These are phyloP conservation scores for Trichoderma aggressivum DNA, from an alignment of 2,329 filamentous ascomycete species.

Conservation along the genomic window DNA sequence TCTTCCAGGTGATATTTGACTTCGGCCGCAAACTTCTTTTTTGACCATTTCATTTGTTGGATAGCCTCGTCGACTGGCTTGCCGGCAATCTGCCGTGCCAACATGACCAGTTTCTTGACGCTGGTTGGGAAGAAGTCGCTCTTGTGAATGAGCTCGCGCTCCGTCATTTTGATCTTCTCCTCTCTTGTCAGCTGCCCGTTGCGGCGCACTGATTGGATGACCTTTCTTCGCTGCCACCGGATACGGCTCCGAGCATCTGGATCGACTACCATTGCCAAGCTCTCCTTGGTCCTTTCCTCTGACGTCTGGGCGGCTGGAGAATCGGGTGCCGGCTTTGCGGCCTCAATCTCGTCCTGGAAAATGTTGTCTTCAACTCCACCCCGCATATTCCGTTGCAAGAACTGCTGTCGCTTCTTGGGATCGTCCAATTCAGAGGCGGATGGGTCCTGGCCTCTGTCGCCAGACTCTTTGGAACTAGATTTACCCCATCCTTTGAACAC, in stretches of 20 bases:
- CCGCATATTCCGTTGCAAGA: conserved; percentile 39
- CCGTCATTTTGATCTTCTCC: conserved; percentile 64
- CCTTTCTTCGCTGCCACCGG: conserved; percentile 79
- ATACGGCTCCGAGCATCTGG: conserved; percentile 69
- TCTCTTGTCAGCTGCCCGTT: conserved; percentile 52
- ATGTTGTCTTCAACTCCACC: conserved; percentile 54
- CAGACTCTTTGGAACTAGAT: conserved; percentile 29
- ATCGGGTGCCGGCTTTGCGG: conserved; percentile 27
- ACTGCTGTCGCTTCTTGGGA: conserved; percentile 41
- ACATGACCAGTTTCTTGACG: conserved; percentile 83
- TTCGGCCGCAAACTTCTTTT: conserved; percentile 86
- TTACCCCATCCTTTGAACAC: conserved; percentile 39
- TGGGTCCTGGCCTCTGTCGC: conserved; percentile 25
- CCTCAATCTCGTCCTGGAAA: conserved; percentile 57
- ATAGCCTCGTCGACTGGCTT: conserved; percentile 95
- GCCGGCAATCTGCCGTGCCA: conserved; percentile 84
- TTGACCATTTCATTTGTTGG: conserved; percentile 89
- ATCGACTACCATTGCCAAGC: conserved; percentile 64
- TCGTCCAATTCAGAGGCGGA: conserved; percentile 39
- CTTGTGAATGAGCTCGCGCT: conserved; percentile 54
- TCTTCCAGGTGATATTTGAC: conserved; percentile 75
- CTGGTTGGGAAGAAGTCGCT: conserved; percentile 77
- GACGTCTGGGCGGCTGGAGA: conserved; percentile 29
- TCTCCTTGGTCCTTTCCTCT: conserved; percentile 42
- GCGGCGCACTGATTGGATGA: conserved; percentile 69